Evolutionary conservation across 495 filamentous ascomycete species (phyloP), one percentile per base, ranked within the genome.

Genomic region (Glonium stellatum): DNA sequence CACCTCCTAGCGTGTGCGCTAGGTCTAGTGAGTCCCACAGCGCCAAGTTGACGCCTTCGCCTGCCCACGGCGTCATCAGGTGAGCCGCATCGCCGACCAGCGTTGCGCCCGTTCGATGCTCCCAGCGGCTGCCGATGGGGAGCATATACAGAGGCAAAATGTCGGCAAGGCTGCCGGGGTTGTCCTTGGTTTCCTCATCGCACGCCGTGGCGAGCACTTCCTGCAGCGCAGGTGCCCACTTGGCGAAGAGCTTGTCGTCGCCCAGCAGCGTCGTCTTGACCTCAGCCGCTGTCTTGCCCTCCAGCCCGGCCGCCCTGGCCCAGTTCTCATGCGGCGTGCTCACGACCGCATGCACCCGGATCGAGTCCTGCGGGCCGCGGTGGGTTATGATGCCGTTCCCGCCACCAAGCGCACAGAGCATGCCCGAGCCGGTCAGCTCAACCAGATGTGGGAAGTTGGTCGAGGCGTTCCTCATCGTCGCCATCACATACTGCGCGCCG

Each of bases 291-390:
- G 65, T 46, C 54, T 65, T 60, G 44, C 69, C 69, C 10, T 65
- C 65, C 4, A 78, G 64, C 1, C 71, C 73, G 15, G 50, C 58
- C 1, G 59, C 36, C 12, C 36, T 31, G 2, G 61, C 31, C 19
- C 69, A 74, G 12, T 73, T 49, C 55, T 76, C 71, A 19, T 74
- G 67, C 5, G 57, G 39, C 0, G 66, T 70, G 21, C 69, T 67
- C 13, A 79, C 57, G 53, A 67, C 71, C 15, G 70, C 67, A 52
- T 79, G 80, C 9, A 71, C 65, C 0, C 77, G 68, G 5, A 71
- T 71, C 11, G 69, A 71, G 23, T 77, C 78, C 49, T 75, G 67
- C n/a, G 71, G 58, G 31, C 62, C 60, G n/a, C 73, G 73, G 36
- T 76, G 75, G 2, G 70, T 58, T 54, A 67, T 67, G 21, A 75